Evolutionary conservation across 2,329 filamentous ascomycete genomes (phyloP).

Genomic region (Colletotrichum magnum): DNA sequence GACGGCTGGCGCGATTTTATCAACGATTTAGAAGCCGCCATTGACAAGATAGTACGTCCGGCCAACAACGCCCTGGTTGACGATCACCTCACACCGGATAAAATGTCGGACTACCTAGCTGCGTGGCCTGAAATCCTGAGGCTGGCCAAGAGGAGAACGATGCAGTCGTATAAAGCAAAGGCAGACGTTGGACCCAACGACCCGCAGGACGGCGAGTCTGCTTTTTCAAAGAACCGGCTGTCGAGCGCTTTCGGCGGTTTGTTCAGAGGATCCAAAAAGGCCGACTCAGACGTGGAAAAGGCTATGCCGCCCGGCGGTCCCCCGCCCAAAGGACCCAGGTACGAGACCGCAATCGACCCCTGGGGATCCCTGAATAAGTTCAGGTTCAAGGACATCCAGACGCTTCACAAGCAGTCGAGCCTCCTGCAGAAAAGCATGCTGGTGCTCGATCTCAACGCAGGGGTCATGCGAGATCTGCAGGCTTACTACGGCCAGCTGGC

Average conservation of each 20-base stretch:
- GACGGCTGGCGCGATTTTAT: constrained; percentile 23
- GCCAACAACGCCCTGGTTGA: not conserved
- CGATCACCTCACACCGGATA: not conserved
- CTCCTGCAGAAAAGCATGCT: not conserved
- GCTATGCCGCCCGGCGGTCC: too few species aligned
- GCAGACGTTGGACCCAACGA: too few species aligned
- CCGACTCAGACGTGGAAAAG: not conserved
- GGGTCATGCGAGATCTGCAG: not conserved
- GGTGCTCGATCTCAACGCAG: not conserved
- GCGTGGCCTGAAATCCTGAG: not conserved
- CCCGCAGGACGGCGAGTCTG: too few species aligned
- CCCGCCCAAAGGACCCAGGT: not conserved
- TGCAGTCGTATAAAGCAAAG: too few species aligned
- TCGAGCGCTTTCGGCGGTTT: too few species aligned
- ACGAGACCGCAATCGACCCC: not conserved
- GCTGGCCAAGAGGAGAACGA: too few species aligned
- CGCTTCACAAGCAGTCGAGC: not conserved
- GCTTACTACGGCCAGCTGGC: not conserved
- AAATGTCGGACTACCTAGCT: not conserved
- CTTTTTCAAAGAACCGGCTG: too few species aligned
- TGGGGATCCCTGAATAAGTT: not conserved
- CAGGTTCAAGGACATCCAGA: not conserved
- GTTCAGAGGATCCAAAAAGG: too few species aligned
- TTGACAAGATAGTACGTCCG: not conserved
- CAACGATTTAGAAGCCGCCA: not conserved